These are phyloP conservation scores for Didymella keratinophila DNA, from an alignment of 2,329 filamentous ascomycete species.

Conservation along the genomic window DNA sequence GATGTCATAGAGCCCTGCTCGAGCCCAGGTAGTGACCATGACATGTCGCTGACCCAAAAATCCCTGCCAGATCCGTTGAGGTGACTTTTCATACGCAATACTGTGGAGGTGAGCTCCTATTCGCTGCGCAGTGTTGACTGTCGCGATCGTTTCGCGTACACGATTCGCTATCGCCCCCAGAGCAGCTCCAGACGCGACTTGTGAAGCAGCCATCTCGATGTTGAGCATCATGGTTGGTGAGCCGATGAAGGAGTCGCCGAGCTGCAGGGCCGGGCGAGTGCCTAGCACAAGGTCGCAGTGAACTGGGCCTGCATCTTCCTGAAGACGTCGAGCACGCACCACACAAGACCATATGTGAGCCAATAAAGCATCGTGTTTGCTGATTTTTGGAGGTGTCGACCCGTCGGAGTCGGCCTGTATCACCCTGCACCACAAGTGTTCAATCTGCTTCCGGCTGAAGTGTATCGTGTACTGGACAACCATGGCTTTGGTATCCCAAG, in stretches of 20 bases:
- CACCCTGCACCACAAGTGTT: constrained; percentile 2
- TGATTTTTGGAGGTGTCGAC: constrained; percentile 6
- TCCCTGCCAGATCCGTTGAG: constrained; percentile 21
- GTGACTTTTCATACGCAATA: constrained; percentile 19
- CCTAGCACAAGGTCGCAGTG: constrained; percentile 21
- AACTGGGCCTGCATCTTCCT: constrained; percentile 12
- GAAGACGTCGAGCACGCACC: constrained; percentile 16
- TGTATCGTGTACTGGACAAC: constrained; percentile 18
- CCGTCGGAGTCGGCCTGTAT: not conserved
- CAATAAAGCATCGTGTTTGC: constrained; percentile 23
- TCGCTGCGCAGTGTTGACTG: constrained; percentile 9
- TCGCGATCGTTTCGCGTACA: constrained; percentile 6
- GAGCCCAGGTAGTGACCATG: constrained; percentile 23
- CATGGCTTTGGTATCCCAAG: constrained; percentile 10
- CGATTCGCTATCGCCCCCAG: not conserved
- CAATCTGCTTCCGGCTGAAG: constrained; percentile 11
- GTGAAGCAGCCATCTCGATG: constrained; percentile 11
- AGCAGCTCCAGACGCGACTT: not conserved
- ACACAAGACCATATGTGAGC: constrained; percentile 21
- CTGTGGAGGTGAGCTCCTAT: constrained; percentile 19
- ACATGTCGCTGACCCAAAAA: constrained; percentile 19
- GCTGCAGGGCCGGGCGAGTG: constrained; percentile 11
- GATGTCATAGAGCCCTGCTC: constrained; percentile 12
- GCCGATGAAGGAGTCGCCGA: constrained; percentile 7
- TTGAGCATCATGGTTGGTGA: constrained; percentile 23